A percentile compares a stretch with the other conserved stretches of the same genome.
These are phyloP conservation scores for Harrya chromipes DNA, from an alignment of 768 basidiomycete genomes.

Conservation along the genomic window DNA sequence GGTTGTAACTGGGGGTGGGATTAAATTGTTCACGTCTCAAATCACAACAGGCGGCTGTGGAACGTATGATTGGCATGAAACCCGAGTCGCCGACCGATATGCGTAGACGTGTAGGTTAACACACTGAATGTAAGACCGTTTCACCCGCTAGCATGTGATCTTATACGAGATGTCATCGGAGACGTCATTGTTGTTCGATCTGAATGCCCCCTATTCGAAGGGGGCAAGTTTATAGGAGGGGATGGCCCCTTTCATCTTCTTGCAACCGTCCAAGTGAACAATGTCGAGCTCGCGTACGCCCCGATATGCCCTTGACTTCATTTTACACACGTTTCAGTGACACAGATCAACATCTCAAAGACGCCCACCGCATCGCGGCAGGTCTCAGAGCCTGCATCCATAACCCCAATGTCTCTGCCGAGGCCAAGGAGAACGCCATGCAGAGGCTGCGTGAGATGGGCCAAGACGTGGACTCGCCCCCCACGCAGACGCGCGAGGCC, in stretches of 20 bases:
- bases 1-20: neutral
- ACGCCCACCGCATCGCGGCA: slow-evolving; percentile 47
- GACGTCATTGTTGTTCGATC: slow-evolving; percentile 11
- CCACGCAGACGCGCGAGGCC: neutral
- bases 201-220: slow-evolving; percentile 11
- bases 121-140: slow-evolving; percentile 1
- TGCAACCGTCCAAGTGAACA: neutral
- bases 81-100: slow-evolving; percentile 25
- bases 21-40: neutral
- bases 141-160: slow-evolving; percentile 9
- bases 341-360: slow-evolving; percentile 33
- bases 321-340: neutral
- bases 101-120: slow-evolving; percentile 26
- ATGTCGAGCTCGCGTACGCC: neutral
- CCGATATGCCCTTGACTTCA: too few species aligned
- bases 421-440: slow-evolving; percentile 49
- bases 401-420: slow-evolving; percentile 55
- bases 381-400: slow-evolving; percentile 57
- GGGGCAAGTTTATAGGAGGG: neutral
- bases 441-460: slow-evolving; percentile 44
- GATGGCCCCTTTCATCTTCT: neutral
- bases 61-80: slow-evolving; percentile 57
- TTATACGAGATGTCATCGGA: neutral
- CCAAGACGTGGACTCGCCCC: slow-evolving; percentile 8
- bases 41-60: slow-evolving; percentile 45